Conservation (phyloP, 1,284 basidiomycete genomes). For the Flammula alnicola region DNA sequence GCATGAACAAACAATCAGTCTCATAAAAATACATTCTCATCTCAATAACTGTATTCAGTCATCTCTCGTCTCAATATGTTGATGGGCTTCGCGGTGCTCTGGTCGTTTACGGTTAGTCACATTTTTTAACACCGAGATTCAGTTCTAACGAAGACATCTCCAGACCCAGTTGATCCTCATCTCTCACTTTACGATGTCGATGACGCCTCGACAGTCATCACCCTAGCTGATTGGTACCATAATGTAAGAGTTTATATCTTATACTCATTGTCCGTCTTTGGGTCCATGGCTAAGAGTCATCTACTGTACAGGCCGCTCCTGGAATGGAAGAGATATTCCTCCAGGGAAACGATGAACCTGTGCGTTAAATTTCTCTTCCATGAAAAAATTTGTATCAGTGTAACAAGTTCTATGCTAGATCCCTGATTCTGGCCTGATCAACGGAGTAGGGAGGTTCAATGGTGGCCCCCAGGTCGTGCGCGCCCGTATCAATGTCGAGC, state of each 20-base stretch:
- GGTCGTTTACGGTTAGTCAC: conserved; percentile 28
- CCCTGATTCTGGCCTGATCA: conserved; percentile 36
- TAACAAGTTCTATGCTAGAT: conserved; percentile 21
- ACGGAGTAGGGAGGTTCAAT: conserved; percentile 41
- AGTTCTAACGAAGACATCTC: conserved; percentile 25
- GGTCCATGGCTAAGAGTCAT: background rate
- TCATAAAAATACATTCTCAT: too few relatives aligned
- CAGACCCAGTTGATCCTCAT: conserved; percentile 33
- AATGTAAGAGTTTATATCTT: conserved; percentile 13
- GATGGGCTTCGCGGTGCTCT: conserved; percentile 38
- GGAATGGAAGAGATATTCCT: conserved; percentile 26
- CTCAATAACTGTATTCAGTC: conserved; percentile 2
- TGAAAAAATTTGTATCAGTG: conserved; percentile 19
- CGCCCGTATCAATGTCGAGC: conserved; percentile 37
- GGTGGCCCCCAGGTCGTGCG: conserved; percentile 38
- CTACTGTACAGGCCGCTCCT: conserved; percentile 17
- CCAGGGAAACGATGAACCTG: conserved; percentile 29
- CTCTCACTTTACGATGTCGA: conserved; percentile 34
- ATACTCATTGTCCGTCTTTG: background rate
- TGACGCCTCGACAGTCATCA: conserved; percentile 39
- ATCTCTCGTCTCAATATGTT: conserved; percentile 31
- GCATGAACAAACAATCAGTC: too few relatives aligned
- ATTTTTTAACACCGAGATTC: background rate
- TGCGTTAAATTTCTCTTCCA: conserved; percentile 4
- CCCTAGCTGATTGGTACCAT: conserved; percentile 40